These are phyloP conservation scores for Cyclotella cryptica DNA, from an alignment of 108 stramenopile species.

Conservation along the genomic window DNA sequence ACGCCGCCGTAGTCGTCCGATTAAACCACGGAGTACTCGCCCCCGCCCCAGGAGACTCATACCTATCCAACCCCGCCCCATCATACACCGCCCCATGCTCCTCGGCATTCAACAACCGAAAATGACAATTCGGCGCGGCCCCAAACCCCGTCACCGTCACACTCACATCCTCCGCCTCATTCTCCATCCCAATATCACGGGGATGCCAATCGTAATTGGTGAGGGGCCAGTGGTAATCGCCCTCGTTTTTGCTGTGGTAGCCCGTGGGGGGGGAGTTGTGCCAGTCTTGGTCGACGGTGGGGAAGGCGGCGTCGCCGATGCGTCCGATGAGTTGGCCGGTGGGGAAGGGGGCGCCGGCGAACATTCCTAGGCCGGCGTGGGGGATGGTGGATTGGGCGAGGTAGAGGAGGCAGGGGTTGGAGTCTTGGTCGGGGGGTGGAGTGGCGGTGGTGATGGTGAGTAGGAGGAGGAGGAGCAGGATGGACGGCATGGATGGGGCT, in stretches of 20 bases:
- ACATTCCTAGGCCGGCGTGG: constrained; percentile 49
- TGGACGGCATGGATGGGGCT: background rate
- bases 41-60: constrained; percentile 55
- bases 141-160: constrained; percentile 56
- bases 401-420: constrained; percentile 42
- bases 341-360: constrained; percentile 37
- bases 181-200: constrained; percentile 39
- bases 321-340: constrained; percentile 39
- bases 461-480: background rate
- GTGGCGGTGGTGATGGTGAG: background rate
- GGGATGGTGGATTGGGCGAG: constrained; percentile 56
- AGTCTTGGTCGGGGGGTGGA: background rate
- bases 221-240: constrained; percentile 57
- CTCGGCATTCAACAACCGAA: constrained; percentile 51
- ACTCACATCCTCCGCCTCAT: constrained; percentile 48
- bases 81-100: constrained; percentile 42
- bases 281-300: constrained; percentile 56
- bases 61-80: constrained; percentile 43
- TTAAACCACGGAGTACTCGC: constrained; percentile 53
- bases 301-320: constrained; percentile 53
- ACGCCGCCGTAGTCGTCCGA: constrained; percentile 37
- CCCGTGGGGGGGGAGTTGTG: constrained; percentile 31
- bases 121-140: constrained; percentile 57
- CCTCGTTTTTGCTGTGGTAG: constrained; percentile 30
- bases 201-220: constrained; percentile 60